Conservation (phyloP, 2,329 filamentous ascomycete species). For the Lachnellula hyalina region DNA sequence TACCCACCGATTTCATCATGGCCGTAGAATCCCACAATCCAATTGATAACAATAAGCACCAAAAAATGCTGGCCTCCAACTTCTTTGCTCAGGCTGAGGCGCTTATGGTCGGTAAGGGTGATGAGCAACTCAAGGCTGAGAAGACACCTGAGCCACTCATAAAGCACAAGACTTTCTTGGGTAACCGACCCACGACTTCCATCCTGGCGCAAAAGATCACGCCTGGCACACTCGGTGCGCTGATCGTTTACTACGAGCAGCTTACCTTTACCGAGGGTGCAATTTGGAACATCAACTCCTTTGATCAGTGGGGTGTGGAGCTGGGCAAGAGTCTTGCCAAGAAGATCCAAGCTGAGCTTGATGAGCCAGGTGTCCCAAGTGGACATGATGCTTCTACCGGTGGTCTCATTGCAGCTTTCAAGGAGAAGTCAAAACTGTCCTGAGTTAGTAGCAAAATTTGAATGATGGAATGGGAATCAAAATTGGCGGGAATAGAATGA, state of each 20-base stretch:
- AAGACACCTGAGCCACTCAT: conserved; percentile 69
- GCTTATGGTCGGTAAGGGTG: conserved; percentile 85
- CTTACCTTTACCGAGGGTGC: conserved; percentile 96
- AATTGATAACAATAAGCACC: conserved; percentile 84
- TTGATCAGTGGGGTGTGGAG: conserved; percentile 99
- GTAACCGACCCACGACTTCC: conserved; percentile 93
- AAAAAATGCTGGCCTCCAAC: conserved; percentile 92
- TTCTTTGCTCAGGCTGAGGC: conserved; percentile 87
- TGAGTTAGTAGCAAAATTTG: conserved; percentile 11
- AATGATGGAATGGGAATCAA: not conserved
- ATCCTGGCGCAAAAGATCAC: conserved; percentile 91
- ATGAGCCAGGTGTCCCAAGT: conserved; percentile 63
- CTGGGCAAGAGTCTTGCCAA: conserved; percentile 93
- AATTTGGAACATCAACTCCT: conserved; percentile 99
- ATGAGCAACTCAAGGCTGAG: conserved; percentile 73
- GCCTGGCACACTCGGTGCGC: conserved; percentile 82
- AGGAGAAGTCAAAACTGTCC: conserved; percentile 47
- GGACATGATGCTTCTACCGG: conserved; percentile 84
- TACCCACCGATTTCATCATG: conserved; percentile 96
- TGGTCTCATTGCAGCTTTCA: conserved; percentile 87
- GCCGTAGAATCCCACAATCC: conserved; percentile 97
- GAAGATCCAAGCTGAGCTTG: conserved; percentile 82
- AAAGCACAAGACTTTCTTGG: conserved; percentile 98
- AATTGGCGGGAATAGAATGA: not conserved
- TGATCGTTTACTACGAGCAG: conserved; percentile 99